Evolutionary conservation across 1,284 basidiomycete genomes (phyloP).

Genomic region (Amylostereum areolatum): DNA sequence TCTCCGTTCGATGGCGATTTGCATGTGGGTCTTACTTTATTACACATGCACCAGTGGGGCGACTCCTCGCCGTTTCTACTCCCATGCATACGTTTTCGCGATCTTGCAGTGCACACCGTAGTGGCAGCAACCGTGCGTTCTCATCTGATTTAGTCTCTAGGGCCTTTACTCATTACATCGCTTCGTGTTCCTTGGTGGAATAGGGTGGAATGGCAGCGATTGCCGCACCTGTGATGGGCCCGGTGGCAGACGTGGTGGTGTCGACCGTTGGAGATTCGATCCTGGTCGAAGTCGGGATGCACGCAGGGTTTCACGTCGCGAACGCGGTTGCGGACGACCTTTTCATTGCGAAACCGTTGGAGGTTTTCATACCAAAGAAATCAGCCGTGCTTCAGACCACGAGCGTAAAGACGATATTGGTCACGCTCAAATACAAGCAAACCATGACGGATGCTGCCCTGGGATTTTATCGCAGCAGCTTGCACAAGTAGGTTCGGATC

Average conservation of each 20-base stretch:
- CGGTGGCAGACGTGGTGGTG: slow-evolving; percentile 44
- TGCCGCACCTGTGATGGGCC: slow-evolving; percentile 49
- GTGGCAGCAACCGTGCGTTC: slow-evolving; percentile 50
- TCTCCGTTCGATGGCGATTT: slow-evolving; percentile 3
- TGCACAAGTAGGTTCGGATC: slow-evolving; percentile 39
- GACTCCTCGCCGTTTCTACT: slow-evolving; percentile 58
- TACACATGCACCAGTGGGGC: slow-evolving; percentile 40
- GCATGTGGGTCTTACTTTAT: neutral
- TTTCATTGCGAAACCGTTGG: slow-evolving; percentile 43
- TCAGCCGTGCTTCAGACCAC: slow-evolving; percentile 52
- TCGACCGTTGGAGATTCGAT: slow-evolving; percentile 50
- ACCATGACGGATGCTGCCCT: slow-evolving; percentile 52
- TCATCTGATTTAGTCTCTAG: too few relatives aligned
- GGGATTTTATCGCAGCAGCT: slow-evolving; percentile 55
- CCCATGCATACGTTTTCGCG: slow-evolving; percentile 61
- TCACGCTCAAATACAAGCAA: slow-evolving; percentile 58
- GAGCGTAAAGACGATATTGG: slow-evolving; percentile 46
- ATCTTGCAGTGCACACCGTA: slow-evolving; percentile 55
- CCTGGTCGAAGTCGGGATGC: slow-evolving; percentile 48
- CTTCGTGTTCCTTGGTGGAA: neutral
- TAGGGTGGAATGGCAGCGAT: slow-evolving; percentile 57
- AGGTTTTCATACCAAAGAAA: slow-evolving; percentile 44
- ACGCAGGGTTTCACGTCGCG: slow-evolving; percentile 47
- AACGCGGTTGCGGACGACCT: slow-evolving; percentile 48
- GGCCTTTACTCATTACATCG: neutral